Percentiles rank a stretch among this genome's conserved stretches.
Conservation (phyloP, 371 early-diverging fungal species). For the Syncephalastrum contaminatum region DNA sequence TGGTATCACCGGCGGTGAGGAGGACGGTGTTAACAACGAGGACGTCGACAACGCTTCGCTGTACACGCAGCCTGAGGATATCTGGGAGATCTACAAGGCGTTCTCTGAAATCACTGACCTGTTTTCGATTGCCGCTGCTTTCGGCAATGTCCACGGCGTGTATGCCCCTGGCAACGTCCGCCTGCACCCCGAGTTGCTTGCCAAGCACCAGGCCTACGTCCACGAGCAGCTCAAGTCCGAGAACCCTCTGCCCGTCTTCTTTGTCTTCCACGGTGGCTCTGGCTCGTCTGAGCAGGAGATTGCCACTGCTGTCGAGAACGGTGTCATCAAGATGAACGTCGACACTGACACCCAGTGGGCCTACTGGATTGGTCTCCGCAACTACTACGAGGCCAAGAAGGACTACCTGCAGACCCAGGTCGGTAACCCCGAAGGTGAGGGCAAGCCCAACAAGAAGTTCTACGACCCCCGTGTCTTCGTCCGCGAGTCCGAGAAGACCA, state of each 20-base stretch:
- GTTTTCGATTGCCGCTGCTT: slow-evolving; percentile 90
- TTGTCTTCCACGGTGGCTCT: slow-evolving; percentile 95
- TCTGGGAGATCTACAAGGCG: slow-evolving; percentile 85
- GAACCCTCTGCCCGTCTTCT: slow-evolving; percentile 78
- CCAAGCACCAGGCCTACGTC: slow-evolving; percentile 84
- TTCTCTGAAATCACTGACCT: slow-evolving; percentile 73
- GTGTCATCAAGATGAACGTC: slow-evolving; percentile 95
- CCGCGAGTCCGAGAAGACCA: slow-evolving; percentile 83
- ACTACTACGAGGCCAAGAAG: slow-evolving; percentile 72
- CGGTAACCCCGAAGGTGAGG: slow-evolving; percentile 88
- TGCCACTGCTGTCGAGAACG: slow-evolving; percentile 73
- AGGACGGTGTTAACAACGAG: slow-evolving; percentile 94
- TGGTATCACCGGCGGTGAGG: slow-evolving; percentile 95
- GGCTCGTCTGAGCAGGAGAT: slow-evolving; percentile 85
- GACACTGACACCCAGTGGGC: slow-evolving; percentile 84
- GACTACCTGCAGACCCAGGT: slow-evolving; percentile 85
- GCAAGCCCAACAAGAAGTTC: slow-evolving; percentile 94
- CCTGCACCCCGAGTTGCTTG: slow-evolving; percentile 84
- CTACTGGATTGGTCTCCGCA: slow-evolving; percentile 73
- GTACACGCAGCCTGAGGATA: slow-evolving; percentile 92
- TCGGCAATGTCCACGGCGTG: slow-evolving; percentile 91
- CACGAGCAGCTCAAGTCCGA: slow-evolving; percentile 58
- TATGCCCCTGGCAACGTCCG: slow-evolving; percentile 92
- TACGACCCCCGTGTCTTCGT: slow-evolving; percentile 92
- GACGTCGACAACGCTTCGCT: slow-evolving; percentile 81